Evolutionary conservation across 2,329 filamentous ascomycete species (phyloP), one percentile per base, ranked within the genome.

Genomic region (Bipolaris zeicola): DNA sequence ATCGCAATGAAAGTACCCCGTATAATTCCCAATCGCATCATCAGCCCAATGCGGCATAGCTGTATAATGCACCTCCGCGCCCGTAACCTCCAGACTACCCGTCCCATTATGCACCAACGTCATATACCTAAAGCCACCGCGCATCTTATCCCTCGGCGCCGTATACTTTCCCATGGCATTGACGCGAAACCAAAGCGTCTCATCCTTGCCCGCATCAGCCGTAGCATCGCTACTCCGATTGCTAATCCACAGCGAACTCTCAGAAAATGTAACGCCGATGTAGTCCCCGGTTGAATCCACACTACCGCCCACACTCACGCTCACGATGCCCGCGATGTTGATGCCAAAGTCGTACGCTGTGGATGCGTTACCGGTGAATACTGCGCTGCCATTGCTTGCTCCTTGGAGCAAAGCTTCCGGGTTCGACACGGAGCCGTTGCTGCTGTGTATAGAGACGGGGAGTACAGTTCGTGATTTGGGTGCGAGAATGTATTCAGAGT

Each of bases 171-270:
- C 79, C 3, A 73, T 58, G 1, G 69, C 71, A 5, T 75, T 73
- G 2, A 76, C 63, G 6, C 75, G 66, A 51, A 83, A 82, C 80
- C 80, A 84, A 0, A 84, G 70, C 0, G 77, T 75, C 47, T 79
- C 76, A 45, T 84, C 82, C 10, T 80, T 75, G 0, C 78, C 80
- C 4, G 74, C 71, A 48, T 81, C 78, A 2, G 75, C 75, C 0
- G 79, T 83, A 1, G 78, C 79, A 65, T 84, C 82, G 55, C 77
- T 76, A 6, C 70, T 76, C 26, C 76, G 62, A 3, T 74, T 76
- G 36, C 77, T 82, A 43, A 85, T 80, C 80, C 80, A 85, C 1
- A 82, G 60, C 0, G 74, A 78, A 54, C 71, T 75, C 50, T 80
- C 78, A 1, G 74, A 73, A 52, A 76, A 80, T 1, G 77, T 76